Percentiles rank a stretch among this genome's conserved stretches.
phyloP scores from a whole-genome alignment of 352 stramenopile genomes.

The Phytopythium boreale region DNA sequence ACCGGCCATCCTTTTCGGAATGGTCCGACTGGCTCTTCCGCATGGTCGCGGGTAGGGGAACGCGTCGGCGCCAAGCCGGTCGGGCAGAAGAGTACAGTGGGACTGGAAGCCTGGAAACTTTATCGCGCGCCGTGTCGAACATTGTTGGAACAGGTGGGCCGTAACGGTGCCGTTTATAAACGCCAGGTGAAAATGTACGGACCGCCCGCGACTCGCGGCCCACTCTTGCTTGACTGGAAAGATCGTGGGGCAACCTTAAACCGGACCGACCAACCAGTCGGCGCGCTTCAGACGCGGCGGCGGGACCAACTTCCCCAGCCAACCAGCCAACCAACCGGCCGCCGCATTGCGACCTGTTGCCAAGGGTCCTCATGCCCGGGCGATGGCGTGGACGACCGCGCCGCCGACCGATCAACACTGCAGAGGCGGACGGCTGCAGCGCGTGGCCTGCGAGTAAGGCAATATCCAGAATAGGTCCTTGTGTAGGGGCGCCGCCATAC shows the following conservation, averaged over 20 bases:
- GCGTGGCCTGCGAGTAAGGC: no score
- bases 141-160: neutral
- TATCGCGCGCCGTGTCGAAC: neutral
- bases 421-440: no score
- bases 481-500: no score
- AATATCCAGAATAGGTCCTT: no score
- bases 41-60: neutral
- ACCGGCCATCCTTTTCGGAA: neutral
- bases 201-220: neutral
- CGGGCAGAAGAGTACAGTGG: neutral
- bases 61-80: no score
- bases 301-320: neutral
- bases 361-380: neutral
- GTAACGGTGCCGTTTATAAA: neutral
- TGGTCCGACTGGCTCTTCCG: slow-evolving; percentile 9
- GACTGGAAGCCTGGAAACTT: neutral
- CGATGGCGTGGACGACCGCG: neutral
- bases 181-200: slow-evolving; percentile 1
- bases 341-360: neutral
- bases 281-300: neutral
- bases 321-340: neutral
- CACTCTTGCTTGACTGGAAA: neutral
- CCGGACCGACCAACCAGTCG: neutral
- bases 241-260: neutral
- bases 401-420: no score